phyloP scores from a whole-genome alignment of 2,329 filamentous ascomycete species.

The Alternaria tenuissima region DNA sequence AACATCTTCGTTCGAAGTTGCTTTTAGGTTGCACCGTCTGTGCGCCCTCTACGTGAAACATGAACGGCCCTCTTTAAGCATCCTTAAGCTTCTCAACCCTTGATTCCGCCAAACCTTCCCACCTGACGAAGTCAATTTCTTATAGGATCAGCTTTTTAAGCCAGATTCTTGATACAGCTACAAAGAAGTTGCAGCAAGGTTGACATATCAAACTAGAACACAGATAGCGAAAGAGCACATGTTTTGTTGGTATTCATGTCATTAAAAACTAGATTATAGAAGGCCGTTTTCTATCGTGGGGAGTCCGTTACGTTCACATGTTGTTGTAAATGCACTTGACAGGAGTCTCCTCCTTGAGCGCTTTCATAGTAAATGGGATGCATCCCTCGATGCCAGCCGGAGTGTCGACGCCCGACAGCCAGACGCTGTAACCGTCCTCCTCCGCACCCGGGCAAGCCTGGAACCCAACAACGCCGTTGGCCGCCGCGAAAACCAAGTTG shows the following conservation, averaged over 20 bases:
- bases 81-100: not conserved
- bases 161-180: not conserved
- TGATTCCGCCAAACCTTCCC: too few relatives aligned
- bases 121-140: not conserved
- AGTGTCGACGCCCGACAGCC: constrained; percentile 36
- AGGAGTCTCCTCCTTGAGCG: constrained; percentile 18
- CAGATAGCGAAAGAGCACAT: not conserved
- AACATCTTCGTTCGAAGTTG: not conserved
- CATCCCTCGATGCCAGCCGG: constrained; percentile 45
- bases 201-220: not conserved
- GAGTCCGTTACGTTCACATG: not conserved
- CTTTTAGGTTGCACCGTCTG: not conserved
- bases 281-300: not conserved
- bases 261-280: not conserved
- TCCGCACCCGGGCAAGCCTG: not conserved
- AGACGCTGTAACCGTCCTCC: not conserved
- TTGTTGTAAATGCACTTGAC: constrained; percentile 24
- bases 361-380: constrained; percentile 40
- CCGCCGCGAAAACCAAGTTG: not conserved
- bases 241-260: not conserved
- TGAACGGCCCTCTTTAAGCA: not conserved
- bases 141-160: not conserved
- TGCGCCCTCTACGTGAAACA: not conserved
- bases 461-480: not conserved
- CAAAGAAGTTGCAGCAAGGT: not conserved